Percentiles rank a stretch among this genome's conserved stretches.
phyloP scores from a whole-genome alignment of 129 eudicot genomes.

The Calendula officinalis region DNA sequence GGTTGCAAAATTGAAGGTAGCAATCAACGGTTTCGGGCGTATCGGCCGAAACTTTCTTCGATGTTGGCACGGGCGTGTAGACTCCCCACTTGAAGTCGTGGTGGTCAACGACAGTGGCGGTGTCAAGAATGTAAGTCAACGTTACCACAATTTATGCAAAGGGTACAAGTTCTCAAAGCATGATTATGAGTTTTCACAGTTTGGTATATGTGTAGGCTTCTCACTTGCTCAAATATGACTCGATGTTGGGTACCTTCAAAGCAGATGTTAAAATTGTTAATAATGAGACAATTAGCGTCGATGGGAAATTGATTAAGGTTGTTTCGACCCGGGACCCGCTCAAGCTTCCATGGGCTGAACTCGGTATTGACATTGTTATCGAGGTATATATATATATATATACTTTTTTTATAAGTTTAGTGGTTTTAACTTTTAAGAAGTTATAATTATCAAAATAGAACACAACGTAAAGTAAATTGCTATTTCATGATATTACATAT shows the following conservation, averaged over 20 bases:
- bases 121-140: constrained; percentile 72
- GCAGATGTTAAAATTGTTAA: constrained; percentile 78
- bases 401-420: too few relatives aligned
- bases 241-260: constrained; percentile 85
- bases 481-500: too few relatives aligned
- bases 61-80: constrained; percentile 96
- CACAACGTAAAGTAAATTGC: too few relatives aligned
- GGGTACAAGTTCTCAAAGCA: background rate
- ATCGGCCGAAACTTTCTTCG: constrained; percentile 97
- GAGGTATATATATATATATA: constrained; percentile 40
- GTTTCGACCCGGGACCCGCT: constrained; percentile 83
- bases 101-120: constrained; percentile 96
- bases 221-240: constrained; percentile 92
- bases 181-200: background rate
- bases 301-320: constrained; percentile 76
- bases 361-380: constrained; percentile 79
- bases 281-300: constrained; percentile 69
- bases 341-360: constrained; percentile 89
- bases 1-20: constrained; percentile 91
- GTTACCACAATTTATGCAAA: constrained; percentile 1
- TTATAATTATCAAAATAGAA: too few relatives aligned
- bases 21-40: constrained; percentile 97
- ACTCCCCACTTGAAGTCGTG: constrained; percentile 84
- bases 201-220: constrained; percentile 62
- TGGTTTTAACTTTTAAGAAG: too few relatives aligned